A percentile compares a stretch with the other conserved stretches of the same genome.
phyloP scores from a whole-genome alignment of 2,329 filamentous ascomycete species.

The Orbilia ellipsospora region DNA sequence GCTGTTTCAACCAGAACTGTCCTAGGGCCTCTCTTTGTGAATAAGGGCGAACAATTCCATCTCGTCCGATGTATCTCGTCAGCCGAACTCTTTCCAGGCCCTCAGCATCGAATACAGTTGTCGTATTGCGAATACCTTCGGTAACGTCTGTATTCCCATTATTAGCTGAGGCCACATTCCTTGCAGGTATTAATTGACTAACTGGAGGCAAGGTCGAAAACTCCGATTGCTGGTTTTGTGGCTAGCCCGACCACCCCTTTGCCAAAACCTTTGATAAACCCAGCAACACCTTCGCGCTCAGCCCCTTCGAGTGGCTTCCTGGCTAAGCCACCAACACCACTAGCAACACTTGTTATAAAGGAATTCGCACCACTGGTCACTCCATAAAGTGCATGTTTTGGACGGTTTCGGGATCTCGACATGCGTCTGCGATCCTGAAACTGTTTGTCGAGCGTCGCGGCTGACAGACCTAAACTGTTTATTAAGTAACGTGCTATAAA shows the following conservation, averaged over 20 bases:
- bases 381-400: slow-evolving; percentile 96
- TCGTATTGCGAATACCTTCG: slow-evolving; percentile 97
- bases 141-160: slow-evolving; percentile 72
- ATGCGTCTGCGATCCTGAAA: slow-evolving; percentile 97
- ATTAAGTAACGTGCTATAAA: not conserved
- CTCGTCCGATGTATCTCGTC: slow-evolving; percentile 87
- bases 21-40: slow-evolving; percentile 93
- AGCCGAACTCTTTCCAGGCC: slow-evolving; percentile 95
- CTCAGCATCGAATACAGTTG: slow-evolving; percentile 94
- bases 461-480: slow-evolving; percentile 73
- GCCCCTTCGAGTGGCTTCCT: slow-evolving; percentile 94
- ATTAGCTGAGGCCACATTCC: not conserved
- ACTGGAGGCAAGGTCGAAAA: slow-evolving; percentile 93
- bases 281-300: slow-evolving; percentile 90
- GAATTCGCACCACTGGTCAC: slow-evolving; percentile 96
- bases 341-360: slow-evolving; percentile 89
- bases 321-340: slow-evolving; percentile 90
- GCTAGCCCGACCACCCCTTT: slow-evolving; percentile 94
- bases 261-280: slow-evolving; percentile 97
- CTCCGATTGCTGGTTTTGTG: slow-evolving; percentile 95
- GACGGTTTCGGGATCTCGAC: slow-evolving; percentile 88
- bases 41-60: slow-evolving; percentile 94
- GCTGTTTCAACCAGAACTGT: slow-evolving; percentile 98
- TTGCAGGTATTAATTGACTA: slow-evolving; percentile 45
- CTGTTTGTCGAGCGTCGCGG: slow-evolving; percentile 96